Base-by-base conservation (phyloP, 2,329 filamentous ascomycete genomes). In the Cladophialophora immunda region DNA sequence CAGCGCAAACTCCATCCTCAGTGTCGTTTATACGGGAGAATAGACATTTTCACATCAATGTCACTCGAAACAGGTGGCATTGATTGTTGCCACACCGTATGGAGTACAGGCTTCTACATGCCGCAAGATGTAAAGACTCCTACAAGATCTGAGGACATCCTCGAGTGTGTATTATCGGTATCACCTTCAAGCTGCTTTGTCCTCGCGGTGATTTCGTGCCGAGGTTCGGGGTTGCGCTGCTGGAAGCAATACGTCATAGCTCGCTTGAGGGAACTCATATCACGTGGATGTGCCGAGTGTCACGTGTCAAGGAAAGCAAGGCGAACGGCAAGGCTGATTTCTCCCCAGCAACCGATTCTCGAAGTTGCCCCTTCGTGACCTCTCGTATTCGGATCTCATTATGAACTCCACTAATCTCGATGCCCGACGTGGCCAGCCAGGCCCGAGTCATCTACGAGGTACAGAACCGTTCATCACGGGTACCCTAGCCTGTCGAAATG, bases 1-100 rank as follows among this genome's bases (percentile, higher is more conserved):
- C 70, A 64, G 70, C 69, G 70, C 63, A 72, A 62, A 65, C 58
- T 67, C 62, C 68, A 72, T 70, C 70, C 69, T 50, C 45, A 50
- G 19, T 50, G 45, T 1, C 45, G 22, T 50, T 50, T 13, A 50
- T 69, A 64, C 27, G 11, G 17, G 15, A 25, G 52, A 53, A 55
- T 4, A 41, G 29, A 8, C 19, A 30, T 38, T 52, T 53, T 62
- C 27, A 22, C 36, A 47, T 15, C 13, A 25, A 25, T 45, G 32
- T 55, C 52, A 22, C 45, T 50, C 19, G 45, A 27, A 50, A 15
- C 45, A 4, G 22, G 19, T 25, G 45, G 45, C 19, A 50, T 50
- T 50, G 45, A 13, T 25, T 15, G 11, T 32, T 55, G 27, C n/a
- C 5, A 55, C 29, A 7, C 19, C 19, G 11, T 4, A 9, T 50